A percentile compares a stretch with the other conserved stretches of the same genome.
These are phyloP conservation scores for Galerina sulciceps DNA, from an alignment of 768 basidiomycete genomes.

Conservation along the genomic window DNA sequence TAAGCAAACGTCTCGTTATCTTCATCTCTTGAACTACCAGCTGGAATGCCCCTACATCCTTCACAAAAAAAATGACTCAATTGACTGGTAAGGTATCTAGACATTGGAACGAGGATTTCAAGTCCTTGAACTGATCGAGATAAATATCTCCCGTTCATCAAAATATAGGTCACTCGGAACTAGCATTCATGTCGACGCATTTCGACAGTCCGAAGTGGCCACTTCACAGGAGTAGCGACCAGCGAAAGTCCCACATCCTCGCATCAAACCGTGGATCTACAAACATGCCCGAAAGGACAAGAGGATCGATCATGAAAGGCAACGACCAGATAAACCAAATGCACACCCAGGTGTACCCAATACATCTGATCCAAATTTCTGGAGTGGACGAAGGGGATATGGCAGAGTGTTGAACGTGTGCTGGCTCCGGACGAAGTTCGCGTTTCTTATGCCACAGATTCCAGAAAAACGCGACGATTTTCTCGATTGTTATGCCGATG, in stretches of 20 bases:
- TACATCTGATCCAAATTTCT: constrained; percentile 15
- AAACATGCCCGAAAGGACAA: constrained; percentile 23
- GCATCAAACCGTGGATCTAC: constrained; percentile 11
- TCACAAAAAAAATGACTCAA: too few species aligned
- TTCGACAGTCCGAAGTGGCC: too few species aligned
- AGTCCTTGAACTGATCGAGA: too few species aligned
- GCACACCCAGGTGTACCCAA: constrained; percentile 29
- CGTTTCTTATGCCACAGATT: neutral
- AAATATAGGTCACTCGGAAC: too few species aligned
- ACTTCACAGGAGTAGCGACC: too few species aligned
- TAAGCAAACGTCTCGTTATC: too few species aligned
- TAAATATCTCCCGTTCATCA: too few species aligned
- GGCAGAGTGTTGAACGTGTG: neutral
- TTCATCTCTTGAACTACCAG: too few species aligned
- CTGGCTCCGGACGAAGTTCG: neutral
- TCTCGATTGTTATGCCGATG: constrained; percentile 28
- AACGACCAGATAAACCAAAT: constrained; percentile 27
- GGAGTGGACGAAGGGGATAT: neutral
- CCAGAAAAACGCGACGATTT: neutral
- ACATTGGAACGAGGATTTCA: too few species aligned
- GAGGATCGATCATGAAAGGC: constrained; percentile 28
- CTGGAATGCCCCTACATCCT: too few species aligned
- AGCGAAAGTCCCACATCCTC: neutral
- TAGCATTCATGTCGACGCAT: too few species aligned
- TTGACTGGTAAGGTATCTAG: too few species aligned